Conservation (phyloP, 768 basidiomycete genomes). For the Mycena belliarum region DNA sequence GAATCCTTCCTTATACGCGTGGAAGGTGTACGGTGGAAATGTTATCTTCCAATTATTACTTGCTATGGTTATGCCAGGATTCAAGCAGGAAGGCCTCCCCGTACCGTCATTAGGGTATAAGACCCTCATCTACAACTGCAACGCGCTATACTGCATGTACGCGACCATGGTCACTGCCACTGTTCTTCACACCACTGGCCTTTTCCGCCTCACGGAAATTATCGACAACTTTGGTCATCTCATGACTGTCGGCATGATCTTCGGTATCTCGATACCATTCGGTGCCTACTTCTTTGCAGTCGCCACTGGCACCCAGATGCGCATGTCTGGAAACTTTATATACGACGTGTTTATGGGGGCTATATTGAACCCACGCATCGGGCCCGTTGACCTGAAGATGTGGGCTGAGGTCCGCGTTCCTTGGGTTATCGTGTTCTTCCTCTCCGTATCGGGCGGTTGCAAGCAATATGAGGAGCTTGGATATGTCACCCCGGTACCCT, state of each 20-base stretch:
- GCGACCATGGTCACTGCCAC: conserved; percentile 75
- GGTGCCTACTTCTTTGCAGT: conserved; percentile 81
- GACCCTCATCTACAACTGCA: conserved; percentile 95
- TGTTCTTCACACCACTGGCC: conserved; percentile 71
- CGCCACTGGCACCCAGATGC: conserved; percentile 74
- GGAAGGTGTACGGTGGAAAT: conserved; percentile 87
- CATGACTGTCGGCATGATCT: conserved; percentile 95
- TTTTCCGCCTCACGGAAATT: conserved; percentile 91
- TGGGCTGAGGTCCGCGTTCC: conserved; percentile 97
- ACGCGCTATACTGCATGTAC: conserved; percentile 85
- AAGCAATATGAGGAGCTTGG: conserved; percentile 95
- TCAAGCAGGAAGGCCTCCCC: conserved; percentile 91
- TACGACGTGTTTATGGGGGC: conserved; percentile 99
- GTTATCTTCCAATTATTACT: conserved; percentile 88
- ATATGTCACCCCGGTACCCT: conserved; percentile 85
- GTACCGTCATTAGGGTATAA: conserved; percentile 94
- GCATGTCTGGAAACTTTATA: conserved; percentile 93
- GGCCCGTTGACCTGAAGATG: conserved; percentile 94
- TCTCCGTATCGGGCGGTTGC: conserved; percentile 88
- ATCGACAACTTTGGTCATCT: conserved; percentile 96
- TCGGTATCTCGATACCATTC: conserved; percentile 80
- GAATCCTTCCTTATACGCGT: conserved; percentile 84
- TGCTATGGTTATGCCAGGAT: conserved; percentile 89
- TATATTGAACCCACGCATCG: conserved; percentile 89
- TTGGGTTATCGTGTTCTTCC: conserved; percentile 94